Conservation (phyloP, 352 stramenopile species). For the Globisporangium okanoganense region DNA sequence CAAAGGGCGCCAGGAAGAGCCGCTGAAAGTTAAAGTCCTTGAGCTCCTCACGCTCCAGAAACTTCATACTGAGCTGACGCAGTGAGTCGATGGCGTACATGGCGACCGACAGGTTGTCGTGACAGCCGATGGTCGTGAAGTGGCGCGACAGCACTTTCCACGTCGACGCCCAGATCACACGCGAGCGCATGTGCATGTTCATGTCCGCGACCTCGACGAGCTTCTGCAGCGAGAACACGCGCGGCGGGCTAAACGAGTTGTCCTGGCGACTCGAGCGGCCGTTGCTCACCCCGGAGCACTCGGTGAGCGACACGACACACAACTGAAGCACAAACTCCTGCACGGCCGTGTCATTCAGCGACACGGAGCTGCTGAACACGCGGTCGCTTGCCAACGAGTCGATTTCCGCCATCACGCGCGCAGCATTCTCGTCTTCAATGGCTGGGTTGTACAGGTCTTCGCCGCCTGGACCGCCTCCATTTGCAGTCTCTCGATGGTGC, state of each 20-base stretch:
- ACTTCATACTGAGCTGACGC: conserved; percentile 99
- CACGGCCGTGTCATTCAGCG: conserved; percentile 68
- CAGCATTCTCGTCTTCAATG: conserved; percentile 82
- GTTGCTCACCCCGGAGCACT: conserved; percentile 71
- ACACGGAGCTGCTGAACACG: conserved; percentile 89
- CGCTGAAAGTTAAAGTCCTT: conserved; percentile 99
- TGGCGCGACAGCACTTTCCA: conserved; percentile 97
- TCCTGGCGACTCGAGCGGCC: conserved; percentile 32
- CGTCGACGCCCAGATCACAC: conserved; percentile 97
- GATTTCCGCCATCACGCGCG: conserved; percentile 80
- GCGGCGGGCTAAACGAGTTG: conserved; percentile 62
- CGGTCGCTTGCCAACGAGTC: conserved; percentile 87
- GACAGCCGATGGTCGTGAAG: conserved; percentile 96
- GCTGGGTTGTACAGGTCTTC: conserved; percentile 69
- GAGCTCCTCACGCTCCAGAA: conserved; percentile 98
- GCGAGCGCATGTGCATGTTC: conserved; percentile 97
- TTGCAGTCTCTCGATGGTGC: conserved; percentile 36
- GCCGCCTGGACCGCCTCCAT: conserved; percentile 19
- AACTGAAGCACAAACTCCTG: conserved; percentile 91
- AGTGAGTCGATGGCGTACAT: conserved; percentile 99
- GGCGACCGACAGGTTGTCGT: conserved; percentile 95
- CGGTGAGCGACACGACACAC: conserved; percentile 88
- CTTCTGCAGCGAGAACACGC: conserved; percentile 98
- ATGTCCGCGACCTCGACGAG: conserved; percentile 99
- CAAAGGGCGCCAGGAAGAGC: conserved; percentile 97